Percentiles rank a stretch among this genome's conserved stretches.
Evolutionary conservation across 768 basidiomycete species (phyloP).

Genomic region (Sporobolomyces pararoseus): DNA sequence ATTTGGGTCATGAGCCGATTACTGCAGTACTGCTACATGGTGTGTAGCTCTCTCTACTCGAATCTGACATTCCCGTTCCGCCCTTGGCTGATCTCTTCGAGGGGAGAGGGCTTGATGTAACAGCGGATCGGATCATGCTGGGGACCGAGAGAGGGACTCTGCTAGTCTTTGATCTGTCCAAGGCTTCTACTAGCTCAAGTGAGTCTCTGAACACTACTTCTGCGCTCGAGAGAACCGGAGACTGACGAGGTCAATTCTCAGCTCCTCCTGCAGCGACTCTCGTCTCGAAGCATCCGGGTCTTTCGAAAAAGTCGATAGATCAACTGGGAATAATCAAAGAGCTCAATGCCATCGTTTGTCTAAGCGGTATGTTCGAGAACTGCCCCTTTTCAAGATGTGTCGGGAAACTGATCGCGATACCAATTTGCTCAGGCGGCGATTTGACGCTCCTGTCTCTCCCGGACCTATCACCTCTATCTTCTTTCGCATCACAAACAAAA

Average conservation of each 20-base stretch:
- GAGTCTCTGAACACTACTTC: neutral
- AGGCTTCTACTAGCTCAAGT: slow-evolving; percentile 17
- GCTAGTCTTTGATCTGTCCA: slow-evolving; percentile 31
- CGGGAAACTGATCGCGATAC: neutral
- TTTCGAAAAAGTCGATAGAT: slow-evolving; percentile 63
- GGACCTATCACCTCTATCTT: slow-evolving; percentile 63
- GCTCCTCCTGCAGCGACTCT: slow-evolving; percentile 32
- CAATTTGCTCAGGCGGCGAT: slow-evolving; percentile 58
- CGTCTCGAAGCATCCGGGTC: slow-evolving; percentile 13
- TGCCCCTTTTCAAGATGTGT: neutral
- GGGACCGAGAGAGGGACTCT: slow-evolving; percentile 35
- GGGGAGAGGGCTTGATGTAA: neutral
- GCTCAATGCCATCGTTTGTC: slow-evolving; percentile 74
- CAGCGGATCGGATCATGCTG: slow-evolving; percentile 40
- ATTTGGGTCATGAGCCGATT: slow-evolving; percentile 19
- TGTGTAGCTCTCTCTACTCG: too few species aligned
- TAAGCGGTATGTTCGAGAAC: slow-evolving; percentile 62
- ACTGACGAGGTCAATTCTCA: neutral
- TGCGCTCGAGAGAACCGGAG: neutral
- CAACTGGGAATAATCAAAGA: slow-evolving; percentile 81
- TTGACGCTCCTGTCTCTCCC: slow-evolving; percentile 75
- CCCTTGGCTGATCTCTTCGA: neutral
- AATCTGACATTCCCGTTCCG: too few species aligned
- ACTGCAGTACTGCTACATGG: slow-evolving; percentile 26
- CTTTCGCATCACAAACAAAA: slow-evolving; percentile 60